phyloP scores from a whole-genome alignment of 805 yeast species.

The Candida maris region DNA sequence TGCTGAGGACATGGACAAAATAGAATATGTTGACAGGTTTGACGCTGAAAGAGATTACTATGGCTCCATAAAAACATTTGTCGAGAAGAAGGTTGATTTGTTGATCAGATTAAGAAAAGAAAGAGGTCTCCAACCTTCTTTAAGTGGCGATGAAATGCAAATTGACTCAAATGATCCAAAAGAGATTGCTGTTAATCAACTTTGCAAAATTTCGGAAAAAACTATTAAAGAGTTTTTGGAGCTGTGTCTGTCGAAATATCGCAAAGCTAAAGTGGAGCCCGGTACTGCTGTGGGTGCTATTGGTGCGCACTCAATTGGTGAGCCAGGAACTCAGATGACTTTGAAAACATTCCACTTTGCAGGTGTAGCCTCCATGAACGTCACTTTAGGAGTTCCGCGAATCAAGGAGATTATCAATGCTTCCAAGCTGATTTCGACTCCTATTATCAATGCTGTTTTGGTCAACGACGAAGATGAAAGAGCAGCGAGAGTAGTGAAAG shows the following conservation, averaged over 20 bases:
- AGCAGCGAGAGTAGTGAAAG: constrained; percentile 98
- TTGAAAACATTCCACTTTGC: constrained; percentile 79
- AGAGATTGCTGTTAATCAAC: constrained; percentile 54
- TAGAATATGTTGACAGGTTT: constrained; percentile 71
- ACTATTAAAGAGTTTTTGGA: constrained; percentile 65
- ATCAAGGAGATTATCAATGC: constrained; percentile 98
- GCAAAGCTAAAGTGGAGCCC: constrained; percentile 91
- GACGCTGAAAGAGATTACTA: constrained; percentile 90
- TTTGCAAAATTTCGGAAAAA: constrained; percentile 59
- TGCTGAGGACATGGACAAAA: constrained; percentile 41
- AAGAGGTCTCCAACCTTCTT: constrained; percentile 39
- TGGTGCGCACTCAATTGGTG: constrained; percentile 99
- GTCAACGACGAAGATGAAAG: constrained; percentile 94
- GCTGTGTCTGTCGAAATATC: constrained; percentile 77
- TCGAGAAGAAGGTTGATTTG: constrained; percentile 50
- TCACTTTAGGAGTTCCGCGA: constrained; percentile 98
- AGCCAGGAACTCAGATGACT: constrained; percentile 99
- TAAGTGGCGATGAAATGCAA: constrained; percentile 39
- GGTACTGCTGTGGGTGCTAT: constrained; percentile 99
- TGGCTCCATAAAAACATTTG: constrained; percentile 64
- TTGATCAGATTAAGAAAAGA: constrained; percentile 56
- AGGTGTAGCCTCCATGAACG: constrained; percentile 99
- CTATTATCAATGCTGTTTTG: constrained; percentile 89
- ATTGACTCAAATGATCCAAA: constrained; percentile 20
- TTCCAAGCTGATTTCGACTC: constrained; percentile 90